Evolutionary conservation across 2,329 filamentous ascomycete species (phyloP).

Genomic region (Ascochyta koolunga): DNA sequence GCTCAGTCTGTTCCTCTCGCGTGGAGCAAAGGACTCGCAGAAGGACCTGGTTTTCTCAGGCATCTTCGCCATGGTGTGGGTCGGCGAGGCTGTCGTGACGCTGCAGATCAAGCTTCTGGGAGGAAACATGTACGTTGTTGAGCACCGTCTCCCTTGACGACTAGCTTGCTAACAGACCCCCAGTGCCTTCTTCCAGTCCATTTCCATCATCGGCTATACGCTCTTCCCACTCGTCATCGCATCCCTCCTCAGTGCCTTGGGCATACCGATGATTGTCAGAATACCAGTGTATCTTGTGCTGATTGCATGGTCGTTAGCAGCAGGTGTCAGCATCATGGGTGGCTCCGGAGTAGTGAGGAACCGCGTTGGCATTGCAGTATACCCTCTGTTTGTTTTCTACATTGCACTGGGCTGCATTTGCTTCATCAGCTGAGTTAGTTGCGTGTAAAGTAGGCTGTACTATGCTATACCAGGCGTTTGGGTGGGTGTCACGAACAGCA

Average conservation of each 20-base stretch:
- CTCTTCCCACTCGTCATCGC: conserved; percentile 96
- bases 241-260: conserved; percentile 82
- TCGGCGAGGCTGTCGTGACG: conserved; percentile 96
- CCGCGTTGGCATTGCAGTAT: conserved; percentile 90
- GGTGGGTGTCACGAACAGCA: conserved; percentile 10
- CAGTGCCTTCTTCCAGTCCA: conserved; percentile 95
- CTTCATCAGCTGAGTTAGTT: conserved; percentile 77
- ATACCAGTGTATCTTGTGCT: conserved; percentile 91
- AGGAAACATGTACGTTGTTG: conserved; percentile 84
- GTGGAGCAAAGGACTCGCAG: conserved; percentile 79
- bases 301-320: conserved; percentile 90
- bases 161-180: conserved; percentile 32
- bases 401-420: conserved; percentile 90
- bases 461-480: conserved; percentile 12
- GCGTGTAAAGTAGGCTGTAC: conserved; percentile 10
- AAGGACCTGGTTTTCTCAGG: conserved; percentile 91
- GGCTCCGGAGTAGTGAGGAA: conserved; percentile 96
- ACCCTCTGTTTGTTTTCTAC: conserved; percentile 95
- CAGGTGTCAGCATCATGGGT: conserved; percentile 92
- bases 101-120: conserved; percentile 95
- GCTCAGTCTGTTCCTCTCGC: conserved; percentile 84
- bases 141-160: not conserved
- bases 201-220: conserved; percentile 98
- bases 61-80: conserved; percentile 96
- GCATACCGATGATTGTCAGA: conserved; percentile 77